These are phyloP conservation scores for Phytophthora macrochlamydospora DNA, from an alignment of 352 stramenopile species.

Conservation along the genomic window DNA sequence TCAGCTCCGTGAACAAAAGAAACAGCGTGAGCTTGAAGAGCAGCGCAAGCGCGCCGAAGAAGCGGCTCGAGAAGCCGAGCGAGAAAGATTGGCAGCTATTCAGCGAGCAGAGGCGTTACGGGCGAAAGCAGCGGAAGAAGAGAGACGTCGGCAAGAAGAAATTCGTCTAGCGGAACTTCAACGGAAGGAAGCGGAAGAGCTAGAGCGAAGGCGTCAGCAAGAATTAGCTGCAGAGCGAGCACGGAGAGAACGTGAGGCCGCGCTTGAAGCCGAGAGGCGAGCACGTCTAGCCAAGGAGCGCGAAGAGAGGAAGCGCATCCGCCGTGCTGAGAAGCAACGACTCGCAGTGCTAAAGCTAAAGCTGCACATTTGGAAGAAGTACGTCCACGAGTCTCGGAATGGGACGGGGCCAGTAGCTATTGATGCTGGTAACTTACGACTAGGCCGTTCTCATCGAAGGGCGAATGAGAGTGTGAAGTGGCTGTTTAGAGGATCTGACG, in stretches of 20 bases:
- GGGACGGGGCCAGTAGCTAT: constrained; percentile 45
- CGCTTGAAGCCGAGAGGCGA: constrained; percentile 53
- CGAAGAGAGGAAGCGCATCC: constrained; percentile 35
- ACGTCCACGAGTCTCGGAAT: constrained; percentile 53
- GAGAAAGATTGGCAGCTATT: constrained; percentile 27
- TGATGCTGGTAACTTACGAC: constrained; percentile 40
- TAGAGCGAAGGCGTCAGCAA: constrained; percentile 50
- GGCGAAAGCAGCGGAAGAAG: constrained; percentile 47
- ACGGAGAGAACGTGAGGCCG: constrained; percentile 44
- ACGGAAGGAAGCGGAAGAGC: constrained; percentile 38
- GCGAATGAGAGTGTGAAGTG: constrained; percentile 53
- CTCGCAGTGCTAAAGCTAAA: constrained; percentile 59
- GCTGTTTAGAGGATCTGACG: constrained; percentile 38
- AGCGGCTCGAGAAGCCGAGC: constrained; percentile 37
- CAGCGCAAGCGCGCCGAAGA: constrained; percentile 43
- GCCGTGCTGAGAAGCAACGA: constrained; percentile 48
- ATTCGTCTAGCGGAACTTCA: constrained; percentile 41
- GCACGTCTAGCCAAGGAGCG: constrained; percentile 53
- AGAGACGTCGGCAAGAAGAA: constrained; percentile 40
- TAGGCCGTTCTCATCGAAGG: constrained; percentile 38
- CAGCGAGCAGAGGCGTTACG: constrained; percentile 30
- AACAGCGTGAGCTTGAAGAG: constrained; percentile 55
- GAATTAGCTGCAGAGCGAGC: constrained; percentile 46
- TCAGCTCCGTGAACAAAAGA: constrained; percentile 39
- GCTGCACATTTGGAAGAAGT: constrained; percentile 71